These are phyloP conservation scores for Passiflora organensis DNA, from an alignment of 345 rosid genomes.

Conservation along the genomic window DNA sequence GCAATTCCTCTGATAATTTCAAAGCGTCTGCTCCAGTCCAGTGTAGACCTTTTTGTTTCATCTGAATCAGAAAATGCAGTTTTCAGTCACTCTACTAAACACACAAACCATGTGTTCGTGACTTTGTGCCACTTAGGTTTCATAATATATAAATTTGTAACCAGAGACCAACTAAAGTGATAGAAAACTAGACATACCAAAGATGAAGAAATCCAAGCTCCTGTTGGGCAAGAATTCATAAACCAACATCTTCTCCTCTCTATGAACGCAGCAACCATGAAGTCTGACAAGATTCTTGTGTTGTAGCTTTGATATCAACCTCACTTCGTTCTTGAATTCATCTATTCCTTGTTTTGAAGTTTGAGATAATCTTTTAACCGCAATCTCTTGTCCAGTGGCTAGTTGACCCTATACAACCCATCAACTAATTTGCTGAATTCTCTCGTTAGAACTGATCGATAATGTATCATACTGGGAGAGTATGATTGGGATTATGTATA, in stretches of 20 bases:
- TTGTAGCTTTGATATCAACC: conserved; percentile 13
- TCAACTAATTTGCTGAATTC: background rate
- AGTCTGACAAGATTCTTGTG: conserved; percentile 12
- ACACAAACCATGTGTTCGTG: background rate
- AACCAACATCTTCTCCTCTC: conserved; percentile 59
- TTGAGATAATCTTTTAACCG: background rate
- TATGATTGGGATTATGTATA: background rate
- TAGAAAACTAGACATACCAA: conserved; percentile 2
- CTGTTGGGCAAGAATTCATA: conserved; percentile 60
- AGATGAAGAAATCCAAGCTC: conserved; percentile 16
- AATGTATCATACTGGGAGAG: background rate
- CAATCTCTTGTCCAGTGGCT: background rate
- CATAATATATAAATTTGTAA: too few relatives aligned
- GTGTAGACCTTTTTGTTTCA: background rate
- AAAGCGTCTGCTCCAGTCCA: background rate
- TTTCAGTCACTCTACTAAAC: too few relatives aligned
- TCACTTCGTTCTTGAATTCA: background rate
- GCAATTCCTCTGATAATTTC: conserved; percentile 3
- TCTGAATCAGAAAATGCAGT: background rate
- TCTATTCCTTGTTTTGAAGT: background rate
- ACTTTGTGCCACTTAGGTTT: too few relatives aligned
- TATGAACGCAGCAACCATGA: conserved; percentile 26
- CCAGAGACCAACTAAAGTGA: too few relatives aligned
- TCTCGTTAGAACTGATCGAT: background rate
- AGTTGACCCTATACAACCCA: background rate